A percentile compares a stretch with the other conserved stretches of the same genome.
Evolutionary conservation across 1,284 basidiomycete species (phyloP).

Genomic region (Apiotrichum veenhuisii): DNA sequence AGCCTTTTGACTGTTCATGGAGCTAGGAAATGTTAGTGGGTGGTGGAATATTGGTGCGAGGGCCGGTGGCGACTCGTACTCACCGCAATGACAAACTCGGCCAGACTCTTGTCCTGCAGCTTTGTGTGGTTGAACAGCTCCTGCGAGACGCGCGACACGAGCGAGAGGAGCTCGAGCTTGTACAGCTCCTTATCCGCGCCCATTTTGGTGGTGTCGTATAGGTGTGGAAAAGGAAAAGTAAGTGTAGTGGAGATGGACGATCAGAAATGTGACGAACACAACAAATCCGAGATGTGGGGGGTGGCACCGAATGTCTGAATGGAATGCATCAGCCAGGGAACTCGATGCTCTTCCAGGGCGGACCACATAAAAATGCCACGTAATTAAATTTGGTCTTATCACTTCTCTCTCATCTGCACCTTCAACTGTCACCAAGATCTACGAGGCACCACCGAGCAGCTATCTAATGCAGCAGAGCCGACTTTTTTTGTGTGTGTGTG

Average conservation of each 20-base stretch:
- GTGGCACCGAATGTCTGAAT: background rate
- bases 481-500: background rate
- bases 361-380: slow-evolving; percentile 2
- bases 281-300: no score
- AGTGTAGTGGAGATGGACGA: background rate
- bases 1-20: slow-evolving; percentile 71
- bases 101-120: slow-evolving; percentile 82
- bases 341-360: background rate
- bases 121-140: slow-evolving; percentile 78
- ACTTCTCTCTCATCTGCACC: slow-evolving; percentile 6
- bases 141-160: slow-evolving; percentile 82
- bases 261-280: background rate
- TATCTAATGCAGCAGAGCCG: background rate
- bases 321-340: background rate
- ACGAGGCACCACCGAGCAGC: background rate
- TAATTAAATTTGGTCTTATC: slow-evolving; percentile 2
- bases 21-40: slow-evolving; percentile 49
- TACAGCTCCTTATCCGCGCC: slow-evolving; percentile 75
- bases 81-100: slow-evolving; percentile 84
- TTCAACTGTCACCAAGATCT: slow-evolving; percentile 1
- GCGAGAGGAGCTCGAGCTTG: slow-evolving; percentile 82
- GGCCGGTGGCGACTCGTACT: slow-evolving; percentile 12
- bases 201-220: slow-evolving; percentile 18
- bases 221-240: no score
- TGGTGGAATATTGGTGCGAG: background rate